Evolutionary conservation across 352 stramenopile genomes (phyloP).

Genomic region (Phytophthora europaea): DNA sequence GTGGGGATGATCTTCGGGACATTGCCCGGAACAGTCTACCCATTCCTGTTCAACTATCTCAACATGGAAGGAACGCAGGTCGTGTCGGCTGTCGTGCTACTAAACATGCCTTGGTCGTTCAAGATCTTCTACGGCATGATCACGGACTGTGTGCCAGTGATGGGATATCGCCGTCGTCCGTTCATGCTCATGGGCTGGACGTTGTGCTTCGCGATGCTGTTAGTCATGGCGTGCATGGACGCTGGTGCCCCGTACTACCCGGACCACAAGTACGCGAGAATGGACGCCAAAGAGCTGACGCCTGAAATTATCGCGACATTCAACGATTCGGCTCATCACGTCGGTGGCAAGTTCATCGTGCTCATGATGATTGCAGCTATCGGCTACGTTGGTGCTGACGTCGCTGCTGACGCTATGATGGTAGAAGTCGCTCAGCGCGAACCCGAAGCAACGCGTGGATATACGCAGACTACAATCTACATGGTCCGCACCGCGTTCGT

Average conservation of each 20-base stretch:
- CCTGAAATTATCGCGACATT: constrained; percentile 34
- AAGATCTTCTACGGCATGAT: constrained; percentile 65
- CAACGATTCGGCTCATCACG: constrained; percentile 38
- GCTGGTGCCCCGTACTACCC: constrained; percentile 58
- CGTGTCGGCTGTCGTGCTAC: constrained; percentile 45
- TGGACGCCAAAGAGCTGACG: constrained; percentile 25
- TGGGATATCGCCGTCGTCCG: constrained; percentile 58
- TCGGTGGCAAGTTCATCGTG: constrained; percentile 52
- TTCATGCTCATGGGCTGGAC: constrained; percentile 69
- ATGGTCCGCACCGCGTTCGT: constrained; percentile 52
- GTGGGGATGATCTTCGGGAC: constrained; percentile 55
- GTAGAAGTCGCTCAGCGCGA: constrained; percentile 50
- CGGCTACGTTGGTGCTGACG: constrained; percentile 55
- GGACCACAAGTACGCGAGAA: constrained; percentile 31
- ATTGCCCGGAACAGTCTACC: constrained; percentile 54
- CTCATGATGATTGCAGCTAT: constrained; percentile 57
- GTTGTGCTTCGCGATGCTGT: constrained; percentile 49
- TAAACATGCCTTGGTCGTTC: constrained; percentile 63
- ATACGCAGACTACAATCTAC: constrained; percentile 44
- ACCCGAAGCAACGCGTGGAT: constrained; percentile 32
- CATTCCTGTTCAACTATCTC: constrained; percentile 55
- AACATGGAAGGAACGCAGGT: constrained; percentile 54
- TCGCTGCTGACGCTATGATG: constrained; percentile 50
- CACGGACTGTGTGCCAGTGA: constrained; percentile 59
- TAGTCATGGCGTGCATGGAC: constrained; percentile 52